A percentile compares a stretch with the other conserved stretches of the same genome.
Evolutionary conservation across 306 rosid species (phyloP).

Genomic region (Prunus salicina): DNA sequence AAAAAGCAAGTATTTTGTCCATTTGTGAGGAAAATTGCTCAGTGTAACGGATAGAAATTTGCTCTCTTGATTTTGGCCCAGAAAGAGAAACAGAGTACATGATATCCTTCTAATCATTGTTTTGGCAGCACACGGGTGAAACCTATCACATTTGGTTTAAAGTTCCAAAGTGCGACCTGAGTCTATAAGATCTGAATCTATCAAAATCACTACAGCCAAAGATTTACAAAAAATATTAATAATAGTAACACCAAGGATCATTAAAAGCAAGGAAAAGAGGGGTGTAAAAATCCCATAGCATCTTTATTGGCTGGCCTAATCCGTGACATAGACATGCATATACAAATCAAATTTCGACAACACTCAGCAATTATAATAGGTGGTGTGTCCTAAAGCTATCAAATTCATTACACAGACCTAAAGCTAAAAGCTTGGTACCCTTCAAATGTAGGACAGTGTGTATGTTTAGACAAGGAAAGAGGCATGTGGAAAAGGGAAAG

Average conservation of each 20-base stretch:
- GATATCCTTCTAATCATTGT: neutral
- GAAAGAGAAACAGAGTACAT: neutral
- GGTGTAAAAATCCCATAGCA: constrained; percentile 4
- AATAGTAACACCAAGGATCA: neutral
- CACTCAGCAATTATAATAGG: neutral
- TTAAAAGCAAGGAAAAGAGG: neutral
- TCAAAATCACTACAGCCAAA: constrained; percentile 1
- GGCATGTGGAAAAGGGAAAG: neutral
- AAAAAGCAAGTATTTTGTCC: constrained; percentile 22
- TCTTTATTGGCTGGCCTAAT: constrained; percentile 4
- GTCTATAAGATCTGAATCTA: neutral
- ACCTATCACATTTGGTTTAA: neutral
- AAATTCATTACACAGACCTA: neutral
- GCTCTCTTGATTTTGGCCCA: constrained; percentile 11
- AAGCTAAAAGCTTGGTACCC: neutral
- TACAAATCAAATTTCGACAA: no score
- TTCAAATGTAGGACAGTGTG: neutral
- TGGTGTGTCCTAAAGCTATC: neutral
- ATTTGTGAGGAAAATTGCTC: constrained; percentile 11
- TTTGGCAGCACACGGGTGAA: neutral
- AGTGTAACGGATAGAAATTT: constrained; percentile 36
- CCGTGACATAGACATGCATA: neutral
- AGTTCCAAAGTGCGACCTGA: neutral
- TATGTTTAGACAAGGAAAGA: neutral
- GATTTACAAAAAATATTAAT: neutral